phyloP scores from a whole-genome alignment of 1,284 basidiomycete species.

The Tranzscheliella williamsii region DNA sequence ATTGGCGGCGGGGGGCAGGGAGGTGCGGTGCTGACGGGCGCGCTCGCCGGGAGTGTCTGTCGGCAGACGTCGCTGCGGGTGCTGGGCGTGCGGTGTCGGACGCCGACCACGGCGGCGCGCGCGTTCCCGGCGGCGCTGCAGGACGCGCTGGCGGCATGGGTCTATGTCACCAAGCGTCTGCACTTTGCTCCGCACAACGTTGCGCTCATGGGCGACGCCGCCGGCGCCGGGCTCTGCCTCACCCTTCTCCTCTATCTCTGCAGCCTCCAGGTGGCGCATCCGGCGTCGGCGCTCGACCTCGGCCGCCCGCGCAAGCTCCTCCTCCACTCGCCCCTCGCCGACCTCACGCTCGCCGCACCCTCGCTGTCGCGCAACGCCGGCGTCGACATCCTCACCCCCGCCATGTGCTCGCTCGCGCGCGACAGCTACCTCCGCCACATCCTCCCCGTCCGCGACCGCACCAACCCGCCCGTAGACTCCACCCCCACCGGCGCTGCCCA shows the following conservation, averaged over 20 bases:
- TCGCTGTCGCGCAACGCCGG: slow-evolving; percentile 4
- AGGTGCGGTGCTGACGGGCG: slow-evolving; percentile 10
- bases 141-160: slow-evolving; percentile 24
- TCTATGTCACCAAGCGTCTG: slow-evolving; percentile 23
- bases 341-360: slow-evolving; percentile 7
- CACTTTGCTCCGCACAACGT: slow-evolving; percentile 16
- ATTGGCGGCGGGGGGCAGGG: slow-evolving; percentile 30
- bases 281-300: neutral
- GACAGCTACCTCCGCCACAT: slow-evolving; percentile 27
- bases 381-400: slow-evolving; percentile 17
- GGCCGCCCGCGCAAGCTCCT: slow-evolving; percentile 15
- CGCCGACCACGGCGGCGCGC: slow-evolving; percentile 4
- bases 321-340: slow-evolving; percentile 18
- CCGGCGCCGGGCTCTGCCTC: slow-evolving; percentile 10
- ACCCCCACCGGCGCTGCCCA: neutral
- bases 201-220: slow-evolving; percentile 23
- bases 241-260: slow-evolving; percentile 18
- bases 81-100: slow-evolving; percentile 24
- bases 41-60: slow-evolving; percentile 18
- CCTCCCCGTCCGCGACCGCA: slow-evolving; percentile 1
- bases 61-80: slow-evolving; percentile 21
- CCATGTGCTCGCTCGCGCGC: slow-evolving; percentile 18
- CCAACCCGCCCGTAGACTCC: neutral
- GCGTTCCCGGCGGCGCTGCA: slow-evolving; percentile 21
- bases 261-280: slow-evolving; percentile 3